phyloP scores from a whole-genome alignment of 2,329 filamentous ascomycete species.

The Graphium sp. region DNA sequence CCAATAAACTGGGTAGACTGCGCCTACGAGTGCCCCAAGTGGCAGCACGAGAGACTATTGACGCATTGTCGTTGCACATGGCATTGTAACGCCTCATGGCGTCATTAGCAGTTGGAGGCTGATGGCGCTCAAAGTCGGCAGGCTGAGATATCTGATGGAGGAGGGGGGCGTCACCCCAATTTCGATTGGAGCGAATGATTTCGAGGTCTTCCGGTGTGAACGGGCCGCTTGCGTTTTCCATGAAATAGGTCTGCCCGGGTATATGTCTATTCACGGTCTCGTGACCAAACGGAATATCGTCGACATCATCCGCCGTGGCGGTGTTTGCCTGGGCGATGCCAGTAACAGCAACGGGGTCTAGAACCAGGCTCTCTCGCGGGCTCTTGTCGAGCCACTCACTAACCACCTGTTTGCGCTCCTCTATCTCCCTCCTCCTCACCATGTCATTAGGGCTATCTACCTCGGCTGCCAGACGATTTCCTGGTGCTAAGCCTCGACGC shows the following conservation, averaged over 20 bases:
- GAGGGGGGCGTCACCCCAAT: conserved; percentile 31
- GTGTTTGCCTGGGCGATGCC: conserved; percentile 8
- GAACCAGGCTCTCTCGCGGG: conserved; percentile 7
- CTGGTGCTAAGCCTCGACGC: conserved; percentile 30
- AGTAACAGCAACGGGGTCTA: conserved; percentile 9
- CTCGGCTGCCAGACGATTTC: conserved; percentile 22
- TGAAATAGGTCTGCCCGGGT: conserved; percentile 32
- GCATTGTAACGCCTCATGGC: conserved; percentile 35
- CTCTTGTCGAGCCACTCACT: conserved; percentile 28
- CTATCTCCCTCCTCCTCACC: conserved; percentile 18
- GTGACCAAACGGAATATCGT: conserved; percentile 25
- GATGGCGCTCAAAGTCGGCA: too few species aligned
- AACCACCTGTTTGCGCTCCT: conserved; percentile 32
- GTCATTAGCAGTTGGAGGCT: conserved; percentile 32
- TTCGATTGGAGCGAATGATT: conserved; percentile 27
- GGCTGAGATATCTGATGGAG: conserved; percentile 24
- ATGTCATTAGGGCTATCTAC: conserved; percentile 31
- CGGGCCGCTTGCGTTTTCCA: conserved; percentile 20
- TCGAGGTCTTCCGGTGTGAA: conserved; percentile 28
- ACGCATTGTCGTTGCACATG: conserved; percentile 36
- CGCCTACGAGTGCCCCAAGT: conserved; percentile 55
- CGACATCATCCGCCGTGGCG: conserved; percentile 18
- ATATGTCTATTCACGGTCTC: conserved; percentile 32
- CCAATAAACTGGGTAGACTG: conserved; percentile 41
- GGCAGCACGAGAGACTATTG: conserved; percentile 43